Conservation (phyloP, 768 basidiomycete species). For the Leccinum olivaceopallidum region DNA sequence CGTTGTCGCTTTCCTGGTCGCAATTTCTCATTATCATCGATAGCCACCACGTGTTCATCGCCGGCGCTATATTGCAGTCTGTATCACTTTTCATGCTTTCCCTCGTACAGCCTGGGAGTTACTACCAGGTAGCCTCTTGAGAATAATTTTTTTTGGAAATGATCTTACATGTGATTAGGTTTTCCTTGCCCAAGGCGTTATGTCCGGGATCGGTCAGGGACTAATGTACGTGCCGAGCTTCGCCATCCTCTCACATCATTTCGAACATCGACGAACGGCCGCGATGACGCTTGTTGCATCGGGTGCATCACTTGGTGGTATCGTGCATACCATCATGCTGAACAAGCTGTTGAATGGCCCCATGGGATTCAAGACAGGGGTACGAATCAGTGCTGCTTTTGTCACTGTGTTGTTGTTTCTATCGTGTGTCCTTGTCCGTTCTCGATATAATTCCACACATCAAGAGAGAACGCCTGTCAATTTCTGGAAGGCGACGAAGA, state of each 20-base stretch:
- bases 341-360: constrained; percentile 45
- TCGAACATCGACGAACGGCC: constrained; percentile 39
- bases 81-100: constrained; percentile 41
- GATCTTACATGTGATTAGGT: constrained; percentile 26
- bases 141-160: not conserved
- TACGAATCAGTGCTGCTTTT: constrained; percentile 41
- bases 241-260: constrained; percentile 46
- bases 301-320: constrained; percentile 53
- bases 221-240: constrained; percentile 46
- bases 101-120: constrained; percentile 34
- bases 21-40: not conserved
- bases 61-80: constrained; percentile 27
- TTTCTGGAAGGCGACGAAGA: constrained; percentile 20
- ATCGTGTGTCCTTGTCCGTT: constrained; percentile 38
- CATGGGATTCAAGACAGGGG: constrained; percentile 45
- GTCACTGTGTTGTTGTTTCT: constrained; percentile 37
- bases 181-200: constrained; percentile 46
- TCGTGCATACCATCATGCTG: constrained; percentile 60
- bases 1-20: not conserved
- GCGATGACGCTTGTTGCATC: constrained; percentile 48
- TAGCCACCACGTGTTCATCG: constrained; percentile 13
- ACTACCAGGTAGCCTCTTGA: constrained; percentile 33
- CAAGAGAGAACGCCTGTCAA: not conserved
- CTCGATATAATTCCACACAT: constrained; percentile 26
- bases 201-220: constrained; percentile 43